Conservation (phyloP, 352 stramenopile species). For the Pythium monospermum region DNA sequence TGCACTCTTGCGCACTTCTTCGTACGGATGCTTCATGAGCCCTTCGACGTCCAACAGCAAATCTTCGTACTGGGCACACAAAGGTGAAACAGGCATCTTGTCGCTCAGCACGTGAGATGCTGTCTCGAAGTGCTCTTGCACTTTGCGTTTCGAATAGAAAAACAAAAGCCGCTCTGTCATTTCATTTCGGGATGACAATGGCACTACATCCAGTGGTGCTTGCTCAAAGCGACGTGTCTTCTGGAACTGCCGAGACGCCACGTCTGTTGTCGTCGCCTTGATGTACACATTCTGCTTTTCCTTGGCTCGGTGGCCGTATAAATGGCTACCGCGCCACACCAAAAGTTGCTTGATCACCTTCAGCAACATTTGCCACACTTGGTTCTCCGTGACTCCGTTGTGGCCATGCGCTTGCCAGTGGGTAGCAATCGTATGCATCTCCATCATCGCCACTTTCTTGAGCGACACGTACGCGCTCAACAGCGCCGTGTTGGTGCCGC, state of each 20-base stretch:
- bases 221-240: conserved; percentile 22
- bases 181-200: conserved; percentile 56
- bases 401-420: conserved; percentile 49
- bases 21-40: conserved; percentile 54
- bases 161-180: conserved; percentile 60
- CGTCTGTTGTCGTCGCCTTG: conserved; percentile 43
- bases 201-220: conserved; percentile 19
- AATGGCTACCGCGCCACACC: conserved; percentile 45
- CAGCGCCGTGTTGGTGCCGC: conserved; percentile 28
- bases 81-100: neutral
- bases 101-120: conserved; percentile 34
- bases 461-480: conserved; percentile 30
- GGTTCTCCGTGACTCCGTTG: conserved; percentile 47
- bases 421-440: conserved; percentile 30
- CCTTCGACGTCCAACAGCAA: conserved; percentile 43
- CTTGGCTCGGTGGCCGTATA: conserved; percentile 36
- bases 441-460: conserved; percentile 37
- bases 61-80: conserved; percentile 30
- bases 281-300: conserved; percentile 48
- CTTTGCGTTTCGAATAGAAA: conserved; percentile 54
- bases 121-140: conserved; percentile 60
- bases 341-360: conserved; percentile 45
- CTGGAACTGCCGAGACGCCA: conserved; percentile 40
- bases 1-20: conserved; percentile 39
- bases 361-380: conserved; percentile 45